A percentile compares a stretch with the other conserved stretches of the same genome.
These are phyloP conservation scores for Trichothecium roseum DNA, from an alignment of 2,329 filamentous ascomycete species.

Conservation along the genomic window DNA sequence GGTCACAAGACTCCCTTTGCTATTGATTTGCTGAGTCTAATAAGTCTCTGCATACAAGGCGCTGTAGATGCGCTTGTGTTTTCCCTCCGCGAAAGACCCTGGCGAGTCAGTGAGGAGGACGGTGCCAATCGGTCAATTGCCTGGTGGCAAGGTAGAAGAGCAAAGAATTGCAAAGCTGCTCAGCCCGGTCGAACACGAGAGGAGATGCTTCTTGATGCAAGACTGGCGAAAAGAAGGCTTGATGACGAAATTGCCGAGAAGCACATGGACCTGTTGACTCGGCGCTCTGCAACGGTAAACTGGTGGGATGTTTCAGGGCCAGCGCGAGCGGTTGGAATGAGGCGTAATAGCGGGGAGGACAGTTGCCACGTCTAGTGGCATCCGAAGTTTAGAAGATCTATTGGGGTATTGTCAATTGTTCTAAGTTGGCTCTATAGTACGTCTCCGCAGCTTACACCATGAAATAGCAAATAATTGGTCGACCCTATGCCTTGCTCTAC, in stretches of 20 bases:
- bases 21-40: conserved; percentile 42
- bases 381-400: background rate
- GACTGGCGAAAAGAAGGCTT: conserved; percentile 34
- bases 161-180: conserved; percentile 2
- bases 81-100: conserved; percentile 59
- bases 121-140: conserved; percentile 8
- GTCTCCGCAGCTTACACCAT: background rate
- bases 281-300: conserved; percentile 10
- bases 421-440: background rate
- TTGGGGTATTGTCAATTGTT: background rate
- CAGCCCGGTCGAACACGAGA: conserved; percentile 36
- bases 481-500: conserved; percentile 3
- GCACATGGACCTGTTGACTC: conserved; percentile 10
- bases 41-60: conserved; percentile 55
- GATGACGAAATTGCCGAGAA: conserved; percentile 33
- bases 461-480: background rate
- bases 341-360: background rate
- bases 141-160: conserved; percentile 9
- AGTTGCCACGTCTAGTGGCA: background rate
- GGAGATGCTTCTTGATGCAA: conserved; percentile 40
- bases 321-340: background rate
- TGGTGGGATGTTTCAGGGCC: conserved; percentile 17
- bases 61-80: conserved; percentile 60
- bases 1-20: conserved; percentile 36
- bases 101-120: conserved; percentile 26